phyloP scores from a whole-genome alignment of 1,284 basidiomycete species.

The Boletus semigastroideus region DNA sequence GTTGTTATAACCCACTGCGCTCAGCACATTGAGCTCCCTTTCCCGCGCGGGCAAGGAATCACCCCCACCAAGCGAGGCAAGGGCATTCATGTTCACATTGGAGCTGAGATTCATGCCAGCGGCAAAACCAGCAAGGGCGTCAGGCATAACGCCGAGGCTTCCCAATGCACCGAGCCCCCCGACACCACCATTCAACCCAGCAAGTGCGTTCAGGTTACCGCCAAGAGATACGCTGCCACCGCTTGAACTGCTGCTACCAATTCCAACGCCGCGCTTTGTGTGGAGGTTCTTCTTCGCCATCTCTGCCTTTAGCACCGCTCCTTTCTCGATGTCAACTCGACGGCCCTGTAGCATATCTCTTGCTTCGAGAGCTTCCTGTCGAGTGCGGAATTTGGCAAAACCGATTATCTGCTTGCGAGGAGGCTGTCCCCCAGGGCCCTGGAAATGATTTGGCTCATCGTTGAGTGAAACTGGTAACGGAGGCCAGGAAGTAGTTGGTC shows the following conservation, averaged over 20 bases:
- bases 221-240: constrained; percentile 28
- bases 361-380: constrained; percentile 86
- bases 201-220: constrained; percentile 20
- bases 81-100: constrained; percentile 25
- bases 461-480: constrained; percentile 36
- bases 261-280: constrained; percentile 85
- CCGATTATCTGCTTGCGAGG: constrained; percentile 96
- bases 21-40: constrained; percentile 46
- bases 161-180: constrained; percentile 25
- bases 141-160: constrained; percentile 36
- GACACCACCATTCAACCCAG: constrained; percentile 31
- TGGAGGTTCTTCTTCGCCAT: constrained; percentile 99
- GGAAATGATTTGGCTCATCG: constrained; percentile 41
- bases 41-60: constrained; percentile 45
- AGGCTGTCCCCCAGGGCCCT: constrained; percentile 41
- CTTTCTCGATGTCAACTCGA: constrained; percentile 92
- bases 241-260: constrained; percentile 25
- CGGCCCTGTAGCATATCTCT: constrained; percentile 89
- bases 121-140: constrained; percentile 31
- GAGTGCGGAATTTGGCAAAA: constrained; percentile 92
- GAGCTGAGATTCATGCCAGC: constrained; percentile 33
- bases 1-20: constrained; percentile 47
- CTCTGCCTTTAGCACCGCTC: constrained; percentile 93
- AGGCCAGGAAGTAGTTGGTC: constrained; percentile 68
- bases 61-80: constrained; percentile 23